Base-by-base conservation (phyloP, 176 grass and related monocot species). In the Cenchrus purpureus region DNA sequence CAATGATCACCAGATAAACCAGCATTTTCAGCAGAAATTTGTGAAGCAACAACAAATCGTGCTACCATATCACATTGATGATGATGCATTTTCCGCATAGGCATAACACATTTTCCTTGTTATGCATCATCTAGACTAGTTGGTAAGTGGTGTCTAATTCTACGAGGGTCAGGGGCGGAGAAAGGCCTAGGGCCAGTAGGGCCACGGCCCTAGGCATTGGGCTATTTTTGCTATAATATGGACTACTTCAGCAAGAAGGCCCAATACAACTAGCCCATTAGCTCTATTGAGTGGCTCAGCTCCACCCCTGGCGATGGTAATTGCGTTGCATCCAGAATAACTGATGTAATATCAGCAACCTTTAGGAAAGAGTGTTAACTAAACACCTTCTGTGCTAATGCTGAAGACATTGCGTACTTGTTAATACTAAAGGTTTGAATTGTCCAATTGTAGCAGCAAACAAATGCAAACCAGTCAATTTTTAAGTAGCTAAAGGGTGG, bases 11-110 rank as follows among this genome's bases (percentile, higher is more conserved):
- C 68, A 81, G 17, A 76, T 32, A 66, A 65, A 79, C n/a, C 6
- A 70, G n/a, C 12, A 74, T 12, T 70, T 85, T 62, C 65, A 77
- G 16, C 17, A 77, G 65, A 32, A n/a, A 12, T 51, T n/a, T 44
- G 76, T 68, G 45, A 80, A 85, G 56, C n/a, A 31, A 10, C 44
- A 44, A 69, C 71, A 67, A 78, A 71, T 7, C 14, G 49, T 79
- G 84, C 17, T 53, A 12, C 10, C 49, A 57, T n/a, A 67, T 65
- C 78, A 52, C 7, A 42, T 32, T 77, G 4, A 76, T 55, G 73
- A 64, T 75, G 32, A 3, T 49, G 48, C 72, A 66, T 68, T 75
- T 74, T 12, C 25, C 61, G 12, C 48, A 49, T 48, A 53, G 51
- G 25, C 48, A 84, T 40, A 67, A 7, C 20, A 8, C 52, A 77